phyloP scores from a whole-genome alignment of 495 filamentous ascomycete species.

The Hypoxylon crocopeplum region DNA sequence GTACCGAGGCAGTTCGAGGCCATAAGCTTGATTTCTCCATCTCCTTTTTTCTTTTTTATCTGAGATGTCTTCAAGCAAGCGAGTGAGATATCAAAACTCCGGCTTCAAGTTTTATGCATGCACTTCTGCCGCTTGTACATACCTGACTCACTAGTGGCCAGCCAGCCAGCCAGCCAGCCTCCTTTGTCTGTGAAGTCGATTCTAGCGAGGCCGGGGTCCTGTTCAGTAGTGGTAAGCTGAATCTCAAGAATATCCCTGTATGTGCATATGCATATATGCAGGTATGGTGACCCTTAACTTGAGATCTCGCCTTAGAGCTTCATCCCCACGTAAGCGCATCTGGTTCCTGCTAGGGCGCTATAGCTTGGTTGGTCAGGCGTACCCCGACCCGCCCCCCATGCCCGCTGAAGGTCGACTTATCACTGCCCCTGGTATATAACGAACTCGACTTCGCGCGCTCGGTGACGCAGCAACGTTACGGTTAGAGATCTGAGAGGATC shows the following conservation, averaged over 20 bases:
- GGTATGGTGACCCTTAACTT: background rate
- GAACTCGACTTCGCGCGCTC: conserved; percentile 22
- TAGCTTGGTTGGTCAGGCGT: conserved; percentile 13
- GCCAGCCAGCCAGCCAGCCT: conserved; percentile 5
- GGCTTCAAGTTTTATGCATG: background rate
- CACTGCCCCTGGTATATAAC: conserved; percentile 21
- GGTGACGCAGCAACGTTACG: conserved; percentile 37
- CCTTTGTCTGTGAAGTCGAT: background rate
- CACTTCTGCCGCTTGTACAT: background rate
- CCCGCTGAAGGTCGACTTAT: conserved; percentile 11
- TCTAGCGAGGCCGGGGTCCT: background rate
- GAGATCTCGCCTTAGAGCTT: conserved; percentile 1
- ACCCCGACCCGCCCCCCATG: conserved; percentile 6
- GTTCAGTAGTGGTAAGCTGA: background rate
- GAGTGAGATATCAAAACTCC: background rate
- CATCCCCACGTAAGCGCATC: conserved; percentile 3
- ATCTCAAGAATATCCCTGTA: background rate
- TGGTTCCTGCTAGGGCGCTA: too few species aligned
- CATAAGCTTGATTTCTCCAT: conserved; percentile 5
- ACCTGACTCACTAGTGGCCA: background rate
- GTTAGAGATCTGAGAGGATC: conserved; percentile 33
- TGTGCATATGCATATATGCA: conserved; percentile 11
- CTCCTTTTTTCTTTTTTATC: background rate
- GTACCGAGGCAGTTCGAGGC: background rate
- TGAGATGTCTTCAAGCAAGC: too few species aligned